Evolutionary conservation across 305 asterid genomes (phyloP).

Genomic region (Rubia balearica): DNA sequence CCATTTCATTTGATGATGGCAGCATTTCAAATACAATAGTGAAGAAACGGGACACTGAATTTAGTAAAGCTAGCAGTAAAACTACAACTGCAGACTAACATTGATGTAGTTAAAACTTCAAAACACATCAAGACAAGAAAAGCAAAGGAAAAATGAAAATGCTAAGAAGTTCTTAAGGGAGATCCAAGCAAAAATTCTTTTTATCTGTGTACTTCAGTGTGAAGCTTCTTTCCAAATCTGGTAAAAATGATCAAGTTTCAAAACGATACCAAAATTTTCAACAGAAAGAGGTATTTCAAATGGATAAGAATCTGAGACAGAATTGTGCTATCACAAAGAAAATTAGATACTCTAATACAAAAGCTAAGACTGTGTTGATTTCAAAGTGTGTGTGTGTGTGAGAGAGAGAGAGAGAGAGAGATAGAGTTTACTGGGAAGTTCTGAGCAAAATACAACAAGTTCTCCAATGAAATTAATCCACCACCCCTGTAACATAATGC

Average conservation of each 20-base stretch:
- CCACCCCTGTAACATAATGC: constrained; percentile 64
- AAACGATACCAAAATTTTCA: background rate
- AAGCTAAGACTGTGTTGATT: too few species aligned
- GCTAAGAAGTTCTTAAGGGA: too few species aligned
- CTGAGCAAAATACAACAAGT: constrained; percentile 74
- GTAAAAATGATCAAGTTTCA: background rate
- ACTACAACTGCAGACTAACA: background rate
- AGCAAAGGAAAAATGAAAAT: background rate
- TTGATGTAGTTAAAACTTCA: background rate
- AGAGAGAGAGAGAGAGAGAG: constrained; percentile 12
- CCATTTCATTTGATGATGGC: background rate
- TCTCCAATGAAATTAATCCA: constrained; percentile 95
- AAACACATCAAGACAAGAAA: background rate
- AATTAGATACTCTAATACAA: background rate
- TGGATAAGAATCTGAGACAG: background rate
- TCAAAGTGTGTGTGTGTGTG: constrained; percentile 1
- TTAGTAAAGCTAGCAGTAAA: background rate
- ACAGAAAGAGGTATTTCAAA: background rate
- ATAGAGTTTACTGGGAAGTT: constrained; percentile 66
- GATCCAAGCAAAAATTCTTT: too few species aligned
- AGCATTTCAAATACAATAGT: background rate
- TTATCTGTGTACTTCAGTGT: too few species aligned
- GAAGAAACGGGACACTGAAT: background rate
- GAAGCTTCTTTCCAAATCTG: background rate
- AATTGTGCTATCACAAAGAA: background rate